Evolutionary conservation across 306 rosid genomes (phyloP).

Genomic region (Trifolium repens): DNA sequence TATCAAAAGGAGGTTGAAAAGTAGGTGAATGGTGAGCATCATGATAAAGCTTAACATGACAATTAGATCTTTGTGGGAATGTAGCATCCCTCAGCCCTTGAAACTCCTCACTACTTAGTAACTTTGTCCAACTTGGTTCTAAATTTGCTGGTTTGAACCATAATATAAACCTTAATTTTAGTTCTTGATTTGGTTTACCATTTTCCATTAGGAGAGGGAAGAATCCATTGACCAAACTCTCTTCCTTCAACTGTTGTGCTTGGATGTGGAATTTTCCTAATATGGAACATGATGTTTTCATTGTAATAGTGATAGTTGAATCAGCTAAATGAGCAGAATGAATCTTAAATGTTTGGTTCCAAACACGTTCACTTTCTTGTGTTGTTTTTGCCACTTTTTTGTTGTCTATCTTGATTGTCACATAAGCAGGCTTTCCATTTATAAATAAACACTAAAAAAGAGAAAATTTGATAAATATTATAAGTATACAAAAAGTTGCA

Average conservation of each 20-base stretch:
- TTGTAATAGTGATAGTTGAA: slow-evolving; percentile 62
- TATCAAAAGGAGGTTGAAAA: slow-evolving; percentile 69
- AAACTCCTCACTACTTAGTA: slow-evolving; percentile 60
- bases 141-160: slow-evolving; percentile 84
- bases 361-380: slow-evolving; percentile 64
- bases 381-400: slow-evolving; percentile 66
- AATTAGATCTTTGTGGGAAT: slow-evolving; percentile 77
- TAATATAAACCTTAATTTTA: slow-evolving; percentile 70
- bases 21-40: slow-evolving; percentile 81
- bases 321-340: slow-evolving; percentile 72
- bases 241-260: slow-evolving; percentile 58
- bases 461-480: background rate
- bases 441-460: slow-evolving; percentile 63
- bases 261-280: slow-evolving; percentile 77
- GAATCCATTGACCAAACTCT: slow-evolving; percentile 69
- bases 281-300: slow-evolving; percentile 66
- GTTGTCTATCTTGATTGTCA: slow-evolving; percentile 68
- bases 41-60: slow-evolving; percentile 85
- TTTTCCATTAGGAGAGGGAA: slow-evolving; percentile 73
- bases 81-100: slow-evolving; percentile 73
- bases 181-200: slow-evolving; percentile 69
- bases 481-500: slow-evolving; percentile 21
- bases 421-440: slow-evolving; percentile 72
- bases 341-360: slow-evolving; percentile 93
- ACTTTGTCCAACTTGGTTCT: slow-evolving; percentile 71